These are phyloP conservation scores for Phyllachora maydis DNA, from an alignment of 2,329 filamentous ascomycete species.

Conservation along the genomic window DNA sequence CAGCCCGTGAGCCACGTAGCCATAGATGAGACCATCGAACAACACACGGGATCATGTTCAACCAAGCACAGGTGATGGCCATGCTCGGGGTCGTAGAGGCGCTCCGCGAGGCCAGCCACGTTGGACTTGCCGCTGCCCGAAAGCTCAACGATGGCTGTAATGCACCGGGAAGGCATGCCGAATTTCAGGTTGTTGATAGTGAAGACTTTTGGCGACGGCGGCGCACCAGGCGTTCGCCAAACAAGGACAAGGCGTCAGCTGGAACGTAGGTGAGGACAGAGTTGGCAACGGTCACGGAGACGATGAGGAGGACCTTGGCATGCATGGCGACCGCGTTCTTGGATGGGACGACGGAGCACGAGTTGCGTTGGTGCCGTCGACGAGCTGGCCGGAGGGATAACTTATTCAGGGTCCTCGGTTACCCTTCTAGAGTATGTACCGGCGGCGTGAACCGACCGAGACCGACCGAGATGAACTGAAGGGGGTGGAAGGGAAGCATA, in stretches of 20 bases:
- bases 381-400: constrained; percentile 29
- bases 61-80: constrained; percentile 25
- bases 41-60: constrained; percentile 23
- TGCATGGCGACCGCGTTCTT: constrained; percentile 4
- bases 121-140: constrained; percentile 38
- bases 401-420: too few relatives aligned
- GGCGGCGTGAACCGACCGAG: too few relatives aligned
- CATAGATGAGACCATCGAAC: constrained; percentile 22
- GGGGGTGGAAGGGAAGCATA: too few relatives aligned
- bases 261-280: constrained; percentile 45
- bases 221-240: constrained; percentile 41
- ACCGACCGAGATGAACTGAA: too few relatives aligned
- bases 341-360: constrained; percentile 11
- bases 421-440: too few relatives aligned
- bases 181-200: constrained; percentile 2
- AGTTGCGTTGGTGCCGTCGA: constrained; percentile 27
- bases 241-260: constrained; percentile 41
- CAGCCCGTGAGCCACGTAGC: constrained; percentile 28
- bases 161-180: constrained; percentile 14
- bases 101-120: constrained; percentile 19
- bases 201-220: constrained; percentile 19
- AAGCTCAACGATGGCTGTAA: constrained; percentile 35
- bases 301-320: constrained; percentile 28
- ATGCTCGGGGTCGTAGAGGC: constrained; percentile 33
- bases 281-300: constrained; percentile 43